phyloP scores from a whole-genome alignment of 148 eudicot species.

The Suaeda aralocaspica region DNA sequence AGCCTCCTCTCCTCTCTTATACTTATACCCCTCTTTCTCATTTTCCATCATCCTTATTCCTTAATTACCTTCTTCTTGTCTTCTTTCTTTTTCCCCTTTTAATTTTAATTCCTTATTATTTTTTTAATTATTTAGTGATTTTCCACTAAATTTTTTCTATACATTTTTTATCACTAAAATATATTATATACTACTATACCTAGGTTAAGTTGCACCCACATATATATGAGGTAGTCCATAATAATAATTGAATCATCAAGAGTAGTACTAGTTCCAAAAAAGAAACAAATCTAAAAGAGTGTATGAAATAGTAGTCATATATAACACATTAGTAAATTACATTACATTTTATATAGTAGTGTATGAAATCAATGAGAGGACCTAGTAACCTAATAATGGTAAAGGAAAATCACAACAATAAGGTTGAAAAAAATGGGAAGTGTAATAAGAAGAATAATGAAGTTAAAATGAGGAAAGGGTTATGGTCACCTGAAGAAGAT shows the following conservation, averaged over 20 bases:
- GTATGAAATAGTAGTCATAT: too few species aligned
- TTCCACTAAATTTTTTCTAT: too few species aligned
- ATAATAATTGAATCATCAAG: not conserved
- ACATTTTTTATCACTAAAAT: too few species aligned
- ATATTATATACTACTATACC: too few species aligned
- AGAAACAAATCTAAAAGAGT: conserved; percentile 4
- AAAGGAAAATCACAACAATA: not conserved
- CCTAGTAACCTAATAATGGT: not conserved
- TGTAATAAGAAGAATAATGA: not conserved
- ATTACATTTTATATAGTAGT: not conserved
- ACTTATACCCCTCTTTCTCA: conserved; percentile 14
- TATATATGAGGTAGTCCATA: not conserved
- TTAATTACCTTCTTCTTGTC: conserved; percentile 3
- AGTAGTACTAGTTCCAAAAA: not conserved
- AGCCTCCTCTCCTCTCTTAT: conserved; percentile 30
- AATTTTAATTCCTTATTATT: too few species aligned
- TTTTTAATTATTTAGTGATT: too few species aligned
- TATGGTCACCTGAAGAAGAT: conserved; percentile 87
- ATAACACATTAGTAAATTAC: too few species aligned
- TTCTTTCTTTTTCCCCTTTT: not conserved
- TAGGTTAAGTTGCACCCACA: not conserved
- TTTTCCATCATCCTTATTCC: conserved; percentile 26
- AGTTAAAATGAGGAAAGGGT: conserved; percentile 54
- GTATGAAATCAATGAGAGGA: conserved; percentile 28
- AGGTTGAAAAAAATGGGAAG: conserved; percentile 26